Evolutionary conservation across 345 rosid genomes (phyloP), one percentile per base, ranked within the genome.

Genomic region (Acer yangbiense): DNA sequence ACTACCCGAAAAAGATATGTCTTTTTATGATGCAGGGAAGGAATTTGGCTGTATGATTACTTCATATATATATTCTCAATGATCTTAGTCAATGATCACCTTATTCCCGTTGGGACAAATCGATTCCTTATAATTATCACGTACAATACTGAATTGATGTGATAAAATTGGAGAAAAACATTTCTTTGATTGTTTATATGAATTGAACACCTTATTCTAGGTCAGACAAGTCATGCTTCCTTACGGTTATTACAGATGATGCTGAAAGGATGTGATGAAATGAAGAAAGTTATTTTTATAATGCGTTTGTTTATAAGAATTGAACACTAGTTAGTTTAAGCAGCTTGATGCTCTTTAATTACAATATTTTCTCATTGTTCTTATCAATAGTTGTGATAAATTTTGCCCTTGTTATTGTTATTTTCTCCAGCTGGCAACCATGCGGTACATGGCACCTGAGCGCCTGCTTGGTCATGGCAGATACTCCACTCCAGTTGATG

Each of bases 401-500:
- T 2, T 10, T 46, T 46, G 6, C 50, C 13, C 50, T 9, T 48
- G 25, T 39, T 21, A 10, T 48, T 69, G 29, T 29, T 23, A 50
- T 21, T 69, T 50, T 25, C 14, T 52, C 44, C 44, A 27, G 46
- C 23, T 16, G 23, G 21, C 44, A 16, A 52, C 62, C 35, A 60
- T 54, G 43, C 2, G 21, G 13, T 52, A 29, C 62, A 71, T 13
- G 74, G 63, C 62, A 71, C 74, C 63, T 52, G 74, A 71, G 16
- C 43, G 57, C 23, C 74, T 71, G 20, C 74, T 71, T 52, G 74
- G 74, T 14, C 25, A 14, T 48, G 57, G 60, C 60, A 9, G 13
- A 62, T 72, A 72, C 75, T 55, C 48, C 48, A 55, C 6, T 58
- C 48, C 66, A 3, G 66, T n/a, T 55, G 75, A 57, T 39, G 52